Base-by-base conservation (phyloP, 345 rosid species). In the Euphorbia lathyris region DNA sequence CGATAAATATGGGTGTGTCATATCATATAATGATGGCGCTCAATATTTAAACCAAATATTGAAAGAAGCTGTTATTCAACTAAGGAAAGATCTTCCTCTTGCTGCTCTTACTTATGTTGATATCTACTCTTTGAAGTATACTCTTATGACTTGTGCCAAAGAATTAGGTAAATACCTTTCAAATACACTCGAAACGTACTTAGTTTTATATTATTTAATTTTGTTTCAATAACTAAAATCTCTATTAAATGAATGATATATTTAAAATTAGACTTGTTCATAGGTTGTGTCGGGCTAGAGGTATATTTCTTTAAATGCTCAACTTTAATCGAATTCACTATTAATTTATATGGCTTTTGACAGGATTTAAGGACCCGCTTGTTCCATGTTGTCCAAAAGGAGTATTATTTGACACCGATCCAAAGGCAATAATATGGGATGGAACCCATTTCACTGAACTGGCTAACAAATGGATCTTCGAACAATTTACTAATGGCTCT, bases 301-400 rank as follows among this genome's bases (percentile, higher is more conserved):
- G n/a, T n/a, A n/a, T n/a, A n/a, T n/a, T n/a, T n/a, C n/a, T n/a
- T n/a, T n/a, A n/a, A n/a, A n/a, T n/a, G n/a, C 38, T 34, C 38
- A 34, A 34, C 7, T 34, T 7, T 34, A 34, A 34, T 34, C 38
- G 4, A 34, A 34, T n/a, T n/a, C n/a, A n/a, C n/a, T n/a, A n/a
- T n/a, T n/a, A n/a, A n/a, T n/a, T n/a, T n/a, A n/a, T n/a, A n/a
- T n/a, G n/a, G n/a, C n/a, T n/a, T n/a, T n/a, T 66, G 69, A 29
- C 63, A 87, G 90, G 92, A 56, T 91, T 86, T 71, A 42, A 43
- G 66, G 32, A 74, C 5, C 87, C 93, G 63, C 67, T 86, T 17
- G 25, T 78, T 20, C 88, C 89, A 12, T 89, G 93, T 43, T 89
- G 96, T 74, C 92, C 96, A 2, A 83, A 87, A 38, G 89, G 90